These are phyloP conservation scores for Venturia carpophila DNA, from an alignment of 2,329 filamentous ascomycete genomes.

Conservation along the genomic window DNA sequence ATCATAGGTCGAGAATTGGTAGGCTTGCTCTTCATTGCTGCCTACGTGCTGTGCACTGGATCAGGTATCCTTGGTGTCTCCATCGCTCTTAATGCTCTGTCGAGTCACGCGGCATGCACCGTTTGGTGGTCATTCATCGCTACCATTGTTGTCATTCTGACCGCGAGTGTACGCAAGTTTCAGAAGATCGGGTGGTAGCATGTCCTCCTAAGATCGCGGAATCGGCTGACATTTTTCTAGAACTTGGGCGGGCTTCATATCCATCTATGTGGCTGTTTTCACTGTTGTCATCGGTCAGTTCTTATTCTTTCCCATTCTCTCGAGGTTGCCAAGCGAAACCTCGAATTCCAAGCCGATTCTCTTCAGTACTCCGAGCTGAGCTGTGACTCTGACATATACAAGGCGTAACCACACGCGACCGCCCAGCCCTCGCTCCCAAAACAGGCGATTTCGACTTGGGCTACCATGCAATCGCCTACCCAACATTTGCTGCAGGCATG, in stretches of 20 bases:
- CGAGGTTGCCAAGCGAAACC: neutral
- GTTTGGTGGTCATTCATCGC: constrained; percentile 51
- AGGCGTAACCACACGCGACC: constrained; percentile 47
- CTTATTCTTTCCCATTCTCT: neutral
- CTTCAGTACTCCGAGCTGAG: constrained; percentile 31
- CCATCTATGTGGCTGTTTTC: constrained; percentile 51
- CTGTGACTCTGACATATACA: neutral
- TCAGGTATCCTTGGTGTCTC: constrained; percentile 54
- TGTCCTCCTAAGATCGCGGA: constrained; percentile 23
- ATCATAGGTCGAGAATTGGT: constrained; percentile 44
- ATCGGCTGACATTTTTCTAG: neutral
- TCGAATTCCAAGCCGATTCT: neutral
- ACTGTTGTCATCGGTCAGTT: constrained; percentile 39
- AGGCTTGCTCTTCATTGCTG: constrained; percentile 50
- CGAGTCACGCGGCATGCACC: constrained; percentile 50
- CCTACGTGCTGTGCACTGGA: constrained; percentile 49
- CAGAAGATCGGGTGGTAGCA: constrained; percentile 49
- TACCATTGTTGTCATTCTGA: constrained; percentile 41
- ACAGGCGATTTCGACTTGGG: constrained; percentile 53
- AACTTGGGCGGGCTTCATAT: constrained; percentile 52
- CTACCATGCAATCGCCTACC: constrained; percentile 48
- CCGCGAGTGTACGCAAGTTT: constrained; percentile 50
- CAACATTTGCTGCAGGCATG: constrained; percentile 52
- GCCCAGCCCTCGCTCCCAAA: constrained; percentile 53
- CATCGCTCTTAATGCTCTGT: constrained; percentile 53